Percentiles rank a stretch among this genome's conserved stretches.
These are phyloP conservation scores for Candida germanica DNA, from an alignment of 805 yeast genomes.

Conservation along the genomic window DNA sequence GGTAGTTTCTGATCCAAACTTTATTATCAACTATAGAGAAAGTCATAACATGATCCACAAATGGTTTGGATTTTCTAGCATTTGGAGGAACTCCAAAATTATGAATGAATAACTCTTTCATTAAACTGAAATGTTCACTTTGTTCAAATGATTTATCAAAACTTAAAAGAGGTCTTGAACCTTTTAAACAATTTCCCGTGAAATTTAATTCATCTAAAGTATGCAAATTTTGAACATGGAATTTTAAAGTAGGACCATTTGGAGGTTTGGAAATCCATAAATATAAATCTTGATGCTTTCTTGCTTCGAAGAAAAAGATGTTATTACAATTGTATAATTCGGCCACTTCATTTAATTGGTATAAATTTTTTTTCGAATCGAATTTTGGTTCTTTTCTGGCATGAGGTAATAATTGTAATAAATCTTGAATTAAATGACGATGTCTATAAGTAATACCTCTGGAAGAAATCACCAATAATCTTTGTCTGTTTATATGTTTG, in stretches of 20 bases:
- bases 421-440: constrained; percentile 86
- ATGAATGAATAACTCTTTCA: constrained; percentile 59
- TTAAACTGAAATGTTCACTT: constrained; percentile 63
- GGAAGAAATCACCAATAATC: constrained; percentile 85
- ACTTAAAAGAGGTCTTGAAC: constrained; percentile 89
- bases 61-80: constrained; percentile 91
- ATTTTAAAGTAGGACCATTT: constrained; percentile 94
- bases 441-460: constrained; percentile 95
- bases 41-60: constrained; percentile 91
- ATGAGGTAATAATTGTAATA: constrained; percentile 80
- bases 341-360: constrained; percentile 90
- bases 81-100: constrained; percentile 92
- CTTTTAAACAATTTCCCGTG: constrained; percentile 93
- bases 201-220: constrained; percentile 94
- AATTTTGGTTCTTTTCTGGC: constrained; percentile 94
- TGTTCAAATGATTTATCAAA: constrained; percentile 74
- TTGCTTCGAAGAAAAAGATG: constrained; percentile 87
- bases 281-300: constrained; percentile 94
- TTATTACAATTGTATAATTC: constrained; percentile 97
- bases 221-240: constrained; percentile 91
- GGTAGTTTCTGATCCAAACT: constrained; percentile 94
- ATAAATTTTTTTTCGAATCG: constrained; percentile 86
- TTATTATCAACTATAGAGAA: constrained; percentile 90
- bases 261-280: constrained; percentile 96
- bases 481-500: constrained; percentile 76